These are phyloP conservation scores for Hericium erinaceus DNA, from an alignment of 768 basidiomycete genomes.

Conservation along the genomic window DNA sequence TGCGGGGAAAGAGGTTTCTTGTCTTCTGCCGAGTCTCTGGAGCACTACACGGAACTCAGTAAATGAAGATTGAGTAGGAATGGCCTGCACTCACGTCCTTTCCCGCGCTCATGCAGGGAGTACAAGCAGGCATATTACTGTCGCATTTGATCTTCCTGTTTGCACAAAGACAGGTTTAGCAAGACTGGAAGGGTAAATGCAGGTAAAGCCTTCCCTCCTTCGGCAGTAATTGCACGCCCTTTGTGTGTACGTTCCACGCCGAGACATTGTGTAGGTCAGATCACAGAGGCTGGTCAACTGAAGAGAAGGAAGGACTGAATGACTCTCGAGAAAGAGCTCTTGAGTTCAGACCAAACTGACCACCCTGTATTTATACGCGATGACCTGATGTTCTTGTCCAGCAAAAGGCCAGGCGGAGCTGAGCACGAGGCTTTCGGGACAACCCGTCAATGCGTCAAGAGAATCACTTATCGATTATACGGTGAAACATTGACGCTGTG, in stretches of 20 bases:
- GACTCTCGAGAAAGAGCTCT: no score
- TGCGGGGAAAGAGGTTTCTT: constrained; percentile 15
- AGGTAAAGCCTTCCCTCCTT: neutral
- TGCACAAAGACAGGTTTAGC: neutral
- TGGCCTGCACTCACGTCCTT: neutral
- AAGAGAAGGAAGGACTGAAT: no score
- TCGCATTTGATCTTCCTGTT: neutral
- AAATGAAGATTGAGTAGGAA: neutral
- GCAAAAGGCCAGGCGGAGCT: no score
- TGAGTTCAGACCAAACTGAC: no score
- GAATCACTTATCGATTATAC: no score
- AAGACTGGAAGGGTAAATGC: neutral
- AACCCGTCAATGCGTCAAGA: no score
- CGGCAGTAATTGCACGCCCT: neutral
- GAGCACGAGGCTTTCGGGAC: no score
- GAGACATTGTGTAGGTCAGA: neutral
- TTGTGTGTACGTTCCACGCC: neutral
- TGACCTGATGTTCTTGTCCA: no score
- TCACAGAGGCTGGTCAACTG: no score
- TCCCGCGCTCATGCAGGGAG: neutral
- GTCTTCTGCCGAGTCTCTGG: constrained; percentile 23
- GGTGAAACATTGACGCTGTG: no score
- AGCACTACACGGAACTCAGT: constrained; percentile 13
- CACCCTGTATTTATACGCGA: no score
- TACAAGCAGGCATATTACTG: neutral